These are phyloP conservation scores for Daldinia bambusicola DNA, from an alignment of 495 filamentous ascomycete genomes.

Conservation along the genomic window DNA sequence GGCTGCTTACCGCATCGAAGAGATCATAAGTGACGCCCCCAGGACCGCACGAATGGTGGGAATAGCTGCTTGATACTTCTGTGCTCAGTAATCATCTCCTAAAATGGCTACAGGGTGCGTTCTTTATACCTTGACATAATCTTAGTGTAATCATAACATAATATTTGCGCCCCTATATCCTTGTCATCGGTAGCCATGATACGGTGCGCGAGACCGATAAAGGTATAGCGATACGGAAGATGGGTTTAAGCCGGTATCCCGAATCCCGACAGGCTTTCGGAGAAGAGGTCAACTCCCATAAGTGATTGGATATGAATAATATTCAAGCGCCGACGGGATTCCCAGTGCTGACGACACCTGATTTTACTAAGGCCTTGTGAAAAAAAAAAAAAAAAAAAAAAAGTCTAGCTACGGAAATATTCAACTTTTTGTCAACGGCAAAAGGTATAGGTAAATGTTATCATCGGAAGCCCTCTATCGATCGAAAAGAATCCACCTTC, in stretches of 20 bases:
- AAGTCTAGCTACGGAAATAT: not conserved
- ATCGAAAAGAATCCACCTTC: not conserved
- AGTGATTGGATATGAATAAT: not conserved
- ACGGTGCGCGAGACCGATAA: not conserved
- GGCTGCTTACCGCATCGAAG: not conserved
- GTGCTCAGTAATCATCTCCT: not conserved
- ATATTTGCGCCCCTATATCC: not conserved
- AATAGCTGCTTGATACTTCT: not conserved
- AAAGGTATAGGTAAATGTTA: not conserved
- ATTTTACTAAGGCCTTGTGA: not conserved
- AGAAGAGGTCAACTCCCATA: not conserved
- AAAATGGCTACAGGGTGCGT: not conserved
- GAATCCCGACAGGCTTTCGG: conserved; percentile 1
- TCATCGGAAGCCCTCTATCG: not conserved
- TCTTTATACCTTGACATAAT: not conserved
- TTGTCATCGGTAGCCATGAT: not conserved
- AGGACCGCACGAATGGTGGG: not conserved
- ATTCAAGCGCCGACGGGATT: not conserved
- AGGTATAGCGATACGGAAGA: not conserved
- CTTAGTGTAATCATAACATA: not conserved
- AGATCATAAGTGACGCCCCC: not conserved
- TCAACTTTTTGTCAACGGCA: not conserved
- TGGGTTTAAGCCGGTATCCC: not conserved
- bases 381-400: not conserved
- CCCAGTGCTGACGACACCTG: not conserved